A percentile compares a stretch with the other conserved stretches of the same genome.
Conservation (phyloP, 208 protist species). For the Acanthamoeba lenticulata region DNA sequence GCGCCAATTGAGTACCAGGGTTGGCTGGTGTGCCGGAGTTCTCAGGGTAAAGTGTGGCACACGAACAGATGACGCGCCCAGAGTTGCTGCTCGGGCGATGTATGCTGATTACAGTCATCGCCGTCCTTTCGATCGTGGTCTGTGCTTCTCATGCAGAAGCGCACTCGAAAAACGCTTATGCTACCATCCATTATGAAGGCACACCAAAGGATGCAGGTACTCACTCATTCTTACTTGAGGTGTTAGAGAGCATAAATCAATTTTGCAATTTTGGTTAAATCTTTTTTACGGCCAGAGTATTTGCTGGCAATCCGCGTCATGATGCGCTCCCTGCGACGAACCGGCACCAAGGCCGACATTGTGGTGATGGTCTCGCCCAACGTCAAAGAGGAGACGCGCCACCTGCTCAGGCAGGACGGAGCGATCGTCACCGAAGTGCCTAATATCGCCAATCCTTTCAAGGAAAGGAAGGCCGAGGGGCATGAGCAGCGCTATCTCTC, state of each 20-base stretch:
- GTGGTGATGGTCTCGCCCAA: constrained; percentile 71
- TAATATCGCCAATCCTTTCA: constrained; percentile 75
- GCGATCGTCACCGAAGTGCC: constrained; percentile 58
- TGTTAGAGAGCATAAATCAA: neutral
- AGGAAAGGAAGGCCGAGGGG: neutral
- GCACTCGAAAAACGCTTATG: constrained; percentile 63
- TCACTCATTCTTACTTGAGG: neutral
- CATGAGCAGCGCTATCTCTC: constrained; percentile 41
- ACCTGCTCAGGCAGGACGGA: constrained; percentile 60
- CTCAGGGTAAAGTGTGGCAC: no score
- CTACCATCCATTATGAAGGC: constrained; percentile 80
- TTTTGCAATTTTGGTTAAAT: neutral
- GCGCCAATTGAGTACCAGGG: no score
- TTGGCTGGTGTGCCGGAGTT: no score
- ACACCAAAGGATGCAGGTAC: constrained; percentile 72
- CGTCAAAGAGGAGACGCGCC: constrained; percentile 50
- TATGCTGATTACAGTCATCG: no score
- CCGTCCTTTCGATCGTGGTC: no score
- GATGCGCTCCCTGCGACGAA: constrained; percentile 69
- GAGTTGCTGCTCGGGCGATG: no score
- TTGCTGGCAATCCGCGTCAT: constrained; percentile 70
- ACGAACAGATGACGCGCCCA: no score
- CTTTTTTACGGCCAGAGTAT: neutral
- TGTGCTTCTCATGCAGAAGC: no score
- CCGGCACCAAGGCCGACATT: constrained; percentile 74